A percentile compares a stretch with the other conserved stretches of the same genome.
These are phyloP conservation scores for Cystobasidium onofrii DNA, from an alignment of 768 basidiomycete genomes.

Conservation along the genomic window DNA sequence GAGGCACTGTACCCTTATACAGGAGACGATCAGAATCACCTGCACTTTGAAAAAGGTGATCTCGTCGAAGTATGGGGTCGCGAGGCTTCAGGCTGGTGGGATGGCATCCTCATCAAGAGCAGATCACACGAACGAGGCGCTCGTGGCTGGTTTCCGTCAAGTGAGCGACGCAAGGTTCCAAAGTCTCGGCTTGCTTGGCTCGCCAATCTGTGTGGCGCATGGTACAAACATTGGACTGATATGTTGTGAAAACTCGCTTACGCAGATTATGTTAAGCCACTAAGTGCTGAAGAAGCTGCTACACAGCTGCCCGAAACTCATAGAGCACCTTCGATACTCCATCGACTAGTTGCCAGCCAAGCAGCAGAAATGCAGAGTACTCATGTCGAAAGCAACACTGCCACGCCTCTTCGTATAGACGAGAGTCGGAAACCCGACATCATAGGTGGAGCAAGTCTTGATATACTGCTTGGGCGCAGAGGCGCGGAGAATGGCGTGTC, in stretches of 20 bases:
- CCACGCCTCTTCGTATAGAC: not conserved
- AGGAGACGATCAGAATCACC: constrained; percentile 16
- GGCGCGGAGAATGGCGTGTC: not conserved
- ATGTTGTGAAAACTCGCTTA: not conserved
- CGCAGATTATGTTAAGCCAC: not conserved
- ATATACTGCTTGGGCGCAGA: constrained; percentile 11
- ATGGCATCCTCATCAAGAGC: constrained; percentile 25
- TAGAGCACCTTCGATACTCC: not conserved
- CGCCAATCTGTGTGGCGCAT: not conserved
- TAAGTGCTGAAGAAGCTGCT: not conserved
- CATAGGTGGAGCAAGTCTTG: not conserved
- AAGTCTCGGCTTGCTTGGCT: not conserved
- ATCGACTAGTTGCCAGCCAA: not conserved
- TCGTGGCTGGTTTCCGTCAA: constrained; percentile 28
- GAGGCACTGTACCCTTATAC: constrained; percentile 17
- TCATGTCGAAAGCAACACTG: not conserved
- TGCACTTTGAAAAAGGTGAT: constrained; percentile 3
- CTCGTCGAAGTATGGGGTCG: constrained; percentile 9
- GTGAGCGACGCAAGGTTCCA: not conserved
- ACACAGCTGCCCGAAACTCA: not conserved
- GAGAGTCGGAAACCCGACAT: not conserved
- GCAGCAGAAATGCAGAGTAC: not conserved
- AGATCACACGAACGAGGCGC: not conserved
- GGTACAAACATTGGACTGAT: not conserved
- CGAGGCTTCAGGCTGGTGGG: constrained; percentile 25